Percentiles rank a stretch among this genome's conserved stretches.
Conservation (phyloP, 2,329 filamentous ascomycete genomes). For the Calonectria multiphialidica region DNA sequence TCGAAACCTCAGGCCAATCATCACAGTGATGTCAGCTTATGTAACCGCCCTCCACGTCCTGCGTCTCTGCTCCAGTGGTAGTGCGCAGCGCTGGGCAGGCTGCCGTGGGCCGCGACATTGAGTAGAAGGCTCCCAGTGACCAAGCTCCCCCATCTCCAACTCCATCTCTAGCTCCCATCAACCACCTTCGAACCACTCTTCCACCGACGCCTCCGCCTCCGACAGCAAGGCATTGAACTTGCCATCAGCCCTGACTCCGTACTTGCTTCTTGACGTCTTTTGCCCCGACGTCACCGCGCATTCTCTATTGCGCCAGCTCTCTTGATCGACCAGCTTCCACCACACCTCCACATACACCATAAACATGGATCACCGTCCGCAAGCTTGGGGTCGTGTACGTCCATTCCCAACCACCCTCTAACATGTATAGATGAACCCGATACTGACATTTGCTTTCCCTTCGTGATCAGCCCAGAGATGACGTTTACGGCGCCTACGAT, state of each 20-base stretch:
- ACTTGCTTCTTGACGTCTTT: background rate
- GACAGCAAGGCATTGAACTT: conserved; percentile 6
- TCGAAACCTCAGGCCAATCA: conserved; percentile 46
- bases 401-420: background rate
- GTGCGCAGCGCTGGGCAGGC: conserved; percentile 43
- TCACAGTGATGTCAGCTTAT: conserved; percentile 39
- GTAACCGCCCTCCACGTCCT: conserved; percentile 37
- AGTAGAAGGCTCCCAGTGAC: conserved; percentile 31
- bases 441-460: conserved; percentile 12
- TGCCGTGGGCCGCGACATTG: conserved; percentile 52
- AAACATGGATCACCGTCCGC: conserved; percentile 78
- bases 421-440: background rate
- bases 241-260: background rate
- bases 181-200: conserved; percentile 29
- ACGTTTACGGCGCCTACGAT: conserved; percentile 96
- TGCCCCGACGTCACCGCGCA: background rate
- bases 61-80: background rate
- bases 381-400: conserved; percentile 80
- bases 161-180: conserved; percentile 27
- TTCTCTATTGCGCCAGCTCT: background rate
- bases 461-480: conserved; percentile 84
- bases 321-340: conserved; percentile 20
- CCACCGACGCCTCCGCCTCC: conserved; percentile 21
- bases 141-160: conserved; percentile 25
- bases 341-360: conserved; percentile 31